A percentile compares a stretch with the other conserved stretches of the same genome.
Conservation (phyloP, 352 stramenopile genomes). For the Elongisporangium undulatum region DNA sequence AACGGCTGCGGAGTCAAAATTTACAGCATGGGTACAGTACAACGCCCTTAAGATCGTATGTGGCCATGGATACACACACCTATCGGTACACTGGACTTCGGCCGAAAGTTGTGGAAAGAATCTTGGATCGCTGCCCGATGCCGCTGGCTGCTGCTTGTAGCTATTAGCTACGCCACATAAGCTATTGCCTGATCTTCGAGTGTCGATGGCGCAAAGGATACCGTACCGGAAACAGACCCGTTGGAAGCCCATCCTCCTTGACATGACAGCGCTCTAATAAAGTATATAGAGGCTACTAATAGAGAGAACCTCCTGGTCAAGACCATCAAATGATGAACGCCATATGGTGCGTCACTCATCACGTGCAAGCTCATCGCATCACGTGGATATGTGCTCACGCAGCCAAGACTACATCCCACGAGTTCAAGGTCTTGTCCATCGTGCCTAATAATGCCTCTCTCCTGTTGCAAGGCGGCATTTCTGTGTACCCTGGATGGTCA, state of each 20-base stretch:
- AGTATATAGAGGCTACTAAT: not conserved
- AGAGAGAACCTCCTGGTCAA: not conserved
- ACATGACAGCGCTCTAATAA: not conserved
- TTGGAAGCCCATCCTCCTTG: not conserved
- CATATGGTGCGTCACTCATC: not conserved
- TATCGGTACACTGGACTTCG: not conserved
- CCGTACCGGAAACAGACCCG: not conserved
- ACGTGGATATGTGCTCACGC: not conserved
- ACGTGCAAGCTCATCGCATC: not conserved
- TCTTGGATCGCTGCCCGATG: not conserved
- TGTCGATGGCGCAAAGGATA: not conserved
- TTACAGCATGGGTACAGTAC: not conserved
- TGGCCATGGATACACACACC: not conserved
- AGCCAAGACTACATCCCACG: not conserved
- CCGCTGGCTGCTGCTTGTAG: not conserved
- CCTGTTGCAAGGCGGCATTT: not conserved
- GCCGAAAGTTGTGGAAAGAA: not conserved
- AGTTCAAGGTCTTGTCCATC: not conserved
- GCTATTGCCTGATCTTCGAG: too few relatives aligned
- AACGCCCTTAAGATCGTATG: not conserved
- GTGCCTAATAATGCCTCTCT: not conserved
- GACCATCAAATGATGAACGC: too few relatives aligned
- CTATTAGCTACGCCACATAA: too few relatives aligned
- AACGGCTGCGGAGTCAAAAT: not conserved
- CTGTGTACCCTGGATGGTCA: not conserved